phyloP scores from a whole-genome alignment of 768 basidiomycete species.

The Boletellus ananas region DNA sequence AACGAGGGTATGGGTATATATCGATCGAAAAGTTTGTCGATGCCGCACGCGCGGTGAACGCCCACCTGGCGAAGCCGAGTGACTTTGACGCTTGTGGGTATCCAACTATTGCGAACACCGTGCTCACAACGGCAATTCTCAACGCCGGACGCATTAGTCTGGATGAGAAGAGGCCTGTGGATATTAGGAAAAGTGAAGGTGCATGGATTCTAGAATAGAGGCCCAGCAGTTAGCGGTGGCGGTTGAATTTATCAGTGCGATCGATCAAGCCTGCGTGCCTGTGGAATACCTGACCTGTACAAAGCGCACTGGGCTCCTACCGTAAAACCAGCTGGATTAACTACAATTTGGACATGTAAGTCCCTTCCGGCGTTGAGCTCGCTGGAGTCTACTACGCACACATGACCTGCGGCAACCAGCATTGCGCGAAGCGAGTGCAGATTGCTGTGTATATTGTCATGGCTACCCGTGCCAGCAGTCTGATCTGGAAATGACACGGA shows the following conservation, averaged over 20 bases:
- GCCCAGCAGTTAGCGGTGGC: constrained; percentile 1
- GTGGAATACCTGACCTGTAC: too few relatives aligned
- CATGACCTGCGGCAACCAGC: not conserved
- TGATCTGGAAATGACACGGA: constrained; percentile 11
- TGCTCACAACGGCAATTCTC: constrained; percentile 82
- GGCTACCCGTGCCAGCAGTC: constrained; percentile 7
- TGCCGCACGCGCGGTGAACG: constrained; percentile 75
- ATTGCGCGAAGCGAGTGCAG: constrained; percentile 2
- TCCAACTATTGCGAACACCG: constrained; percentile 87
- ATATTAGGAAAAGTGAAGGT: constrained; percentile 62
- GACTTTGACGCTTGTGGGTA: constrained; percentile 79
- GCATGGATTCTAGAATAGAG: constrained; percentile 66
- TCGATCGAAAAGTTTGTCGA: constrained; percentile 93
- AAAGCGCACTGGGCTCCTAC: too few relatives aligned
- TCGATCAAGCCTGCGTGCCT: too few relatives aligned
- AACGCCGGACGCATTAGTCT: constrained; percentile 87
- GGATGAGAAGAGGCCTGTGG: constrained; percentile 84
- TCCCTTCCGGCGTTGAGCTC: too few relatives aligned
- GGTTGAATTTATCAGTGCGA: too few relatives aligned
- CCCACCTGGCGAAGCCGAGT: constrained; percentile 55
- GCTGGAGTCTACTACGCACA: too few relatives aligned
- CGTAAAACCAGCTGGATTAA: too few relatives aligned
- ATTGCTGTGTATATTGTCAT: constrained; percentile 12
- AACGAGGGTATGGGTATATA: constrained; percentile 88
- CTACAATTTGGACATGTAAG: too few relatives aligned